phyloP scores from a whole-genome alignment of 805 yeast species.

The Candida incommunis region DNA sequence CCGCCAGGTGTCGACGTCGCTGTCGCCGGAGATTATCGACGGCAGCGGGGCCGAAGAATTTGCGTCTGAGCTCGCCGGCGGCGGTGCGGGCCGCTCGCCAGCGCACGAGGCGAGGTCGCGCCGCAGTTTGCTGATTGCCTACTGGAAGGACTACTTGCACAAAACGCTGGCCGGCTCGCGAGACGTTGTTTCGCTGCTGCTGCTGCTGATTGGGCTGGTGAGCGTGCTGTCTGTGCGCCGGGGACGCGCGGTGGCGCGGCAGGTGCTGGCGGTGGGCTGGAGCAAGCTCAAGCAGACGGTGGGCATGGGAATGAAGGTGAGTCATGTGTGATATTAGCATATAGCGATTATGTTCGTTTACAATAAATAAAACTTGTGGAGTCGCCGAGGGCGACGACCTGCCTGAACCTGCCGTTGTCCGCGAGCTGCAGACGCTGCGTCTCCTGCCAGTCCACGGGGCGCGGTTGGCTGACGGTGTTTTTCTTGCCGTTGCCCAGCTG shows the following conservation, averaged over 20 bases:
- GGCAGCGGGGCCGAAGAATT: neutral
- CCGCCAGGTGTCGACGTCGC: neutral
- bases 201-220: neutral
- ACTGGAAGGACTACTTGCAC: constrained; percentile 1
- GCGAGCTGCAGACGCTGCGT: neutral
- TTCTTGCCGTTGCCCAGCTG: constrained; percentile 78
- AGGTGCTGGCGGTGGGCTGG: neutral
- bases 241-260: neutral
- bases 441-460: neutral
- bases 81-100: neutral
- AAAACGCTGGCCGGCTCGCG: neutral
- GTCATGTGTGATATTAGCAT: neutral
- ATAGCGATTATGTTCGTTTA: neutral
- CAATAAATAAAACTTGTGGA: neutral
- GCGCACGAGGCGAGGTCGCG: neutral
- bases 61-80: neutral
- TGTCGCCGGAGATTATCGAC: neutral
- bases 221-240: neutral
- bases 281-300: neutral
- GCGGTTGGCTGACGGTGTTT: constrained; percentile 29
- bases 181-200: neutral
- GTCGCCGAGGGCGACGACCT: neutral
- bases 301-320: constrained; percentile 1
- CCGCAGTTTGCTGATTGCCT: neutral
- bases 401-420: neutral